These are phyloP conservation scores for Monilinia polystroma DNA, from an alignment of 2,329 filamentous ascomycete species.

Conservation along the genomic window DNA sequence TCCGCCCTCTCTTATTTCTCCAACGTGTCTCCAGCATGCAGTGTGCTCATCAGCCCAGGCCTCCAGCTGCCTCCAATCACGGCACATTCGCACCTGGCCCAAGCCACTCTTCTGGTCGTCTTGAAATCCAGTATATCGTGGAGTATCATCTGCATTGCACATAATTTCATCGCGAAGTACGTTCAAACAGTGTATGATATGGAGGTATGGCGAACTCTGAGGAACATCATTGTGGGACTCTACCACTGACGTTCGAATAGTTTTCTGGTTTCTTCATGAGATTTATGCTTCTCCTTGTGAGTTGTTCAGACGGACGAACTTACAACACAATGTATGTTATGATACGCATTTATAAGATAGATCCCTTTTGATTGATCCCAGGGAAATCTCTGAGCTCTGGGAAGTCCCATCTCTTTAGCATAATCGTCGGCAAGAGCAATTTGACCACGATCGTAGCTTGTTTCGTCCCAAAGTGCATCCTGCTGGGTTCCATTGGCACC, in stretches of 20 bases:
- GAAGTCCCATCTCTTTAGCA: background rate
- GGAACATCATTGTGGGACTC: background rate
- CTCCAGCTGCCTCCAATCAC: background rate
- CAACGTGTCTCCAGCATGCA: background rate
- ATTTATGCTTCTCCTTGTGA: background rate
- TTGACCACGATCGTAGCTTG: too few relatives aligned
- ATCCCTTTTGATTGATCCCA: background rate
- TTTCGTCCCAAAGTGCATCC: too few relatives aligned
- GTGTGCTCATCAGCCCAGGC: background rate
- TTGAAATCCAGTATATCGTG: background rate
- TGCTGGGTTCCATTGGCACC: too few relatives aligned
- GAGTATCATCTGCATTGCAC: background rate
- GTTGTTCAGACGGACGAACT: background rate
- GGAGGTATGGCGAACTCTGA: background rate
- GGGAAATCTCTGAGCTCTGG: background rate
- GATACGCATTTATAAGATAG: background rate
- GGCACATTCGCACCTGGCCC: slow-evolving; percentile 3
- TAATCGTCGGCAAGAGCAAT: background rate
- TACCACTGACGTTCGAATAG: background rate
- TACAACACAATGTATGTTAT: slow-evolving; percentile 5
- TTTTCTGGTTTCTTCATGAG: background rate
- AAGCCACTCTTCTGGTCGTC: background rate
- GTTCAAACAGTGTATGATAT: background rate
- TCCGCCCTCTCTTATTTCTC: background rate
- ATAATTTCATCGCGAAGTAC: background rate